A percentile compares a stretch with the other conserved stretches of the same genome.
Conservation (phyloP, 768 basidiomycete species). For the Suillus spraguei region DNA sequence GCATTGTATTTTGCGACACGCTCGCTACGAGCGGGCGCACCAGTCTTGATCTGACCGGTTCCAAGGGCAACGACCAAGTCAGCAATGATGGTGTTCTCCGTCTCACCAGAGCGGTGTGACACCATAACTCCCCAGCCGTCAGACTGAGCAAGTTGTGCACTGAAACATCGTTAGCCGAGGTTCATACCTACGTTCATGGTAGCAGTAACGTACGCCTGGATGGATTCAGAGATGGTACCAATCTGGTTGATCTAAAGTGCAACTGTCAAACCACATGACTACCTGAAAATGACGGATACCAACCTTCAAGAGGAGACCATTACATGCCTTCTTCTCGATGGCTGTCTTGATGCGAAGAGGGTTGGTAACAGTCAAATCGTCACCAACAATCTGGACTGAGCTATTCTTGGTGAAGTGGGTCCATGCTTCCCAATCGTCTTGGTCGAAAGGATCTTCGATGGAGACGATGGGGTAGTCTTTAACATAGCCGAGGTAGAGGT, state of each 20-base stretch:
- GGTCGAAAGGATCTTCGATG: constrained; percentile 98
- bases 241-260: constrained; percentile 87
- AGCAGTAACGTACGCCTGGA: constrained; percentile 80
- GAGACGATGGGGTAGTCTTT: constrained; percentile 96
- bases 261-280: constrained; percentile 8
- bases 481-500: constrained; percentile 83
- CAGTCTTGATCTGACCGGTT: constrained; percentile 96
- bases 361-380: constrained; percentile 98
- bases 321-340: constrained; percentile 99
- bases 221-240: constrained; percentile 97
- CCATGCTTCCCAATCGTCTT: constrained; percentile 99
- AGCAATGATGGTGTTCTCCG: constrained; percentile 95
- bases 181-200: constrained; percentile 11
- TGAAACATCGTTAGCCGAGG: constrained; percentile 31
- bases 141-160: constrained; percentile 93
- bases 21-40: constrained; percentile 94
- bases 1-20: constrained; percentile 96
- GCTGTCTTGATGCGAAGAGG: constrained; percentile 96
- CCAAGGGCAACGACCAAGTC: constrained; percentile 94
- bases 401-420: constrained; percentile 80
- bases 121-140: constrained; percentile 99
- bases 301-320: constrained; percentile 94
- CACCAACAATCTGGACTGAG: constrained; percentile 90
- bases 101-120: constrained; percentile 98
- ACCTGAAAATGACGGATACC: constrained; percentile 5